phyloP scores from a whole-genome alignment of 495 filamentous ascomycete genomes.

The Lasiosphaeriaceae sp. region DNA sequence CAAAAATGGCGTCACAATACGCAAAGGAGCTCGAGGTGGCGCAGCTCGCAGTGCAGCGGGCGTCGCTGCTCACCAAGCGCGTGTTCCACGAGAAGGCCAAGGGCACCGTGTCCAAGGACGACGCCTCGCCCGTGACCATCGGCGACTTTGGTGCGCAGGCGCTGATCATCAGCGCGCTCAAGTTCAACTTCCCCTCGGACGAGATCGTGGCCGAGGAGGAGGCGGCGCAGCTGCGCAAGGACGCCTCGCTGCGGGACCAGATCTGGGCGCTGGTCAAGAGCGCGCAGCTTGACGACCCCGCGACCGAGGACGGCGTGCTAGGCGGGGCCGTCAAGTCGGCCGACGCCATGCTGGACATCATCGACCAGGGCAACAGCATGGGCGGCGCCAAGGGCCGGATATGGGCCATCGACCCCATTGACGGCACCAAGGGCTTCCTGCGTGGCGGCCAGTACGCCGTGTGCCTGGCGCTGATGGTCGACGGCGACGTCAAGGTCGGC shows the following conservation, averaged over 20 bases:
- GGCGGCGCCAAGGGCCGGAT: constrained; percentile 80
- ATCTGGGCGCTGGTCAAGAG: constrained; percentile 79
- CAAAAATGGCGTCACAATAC: constrained; percentile 44
- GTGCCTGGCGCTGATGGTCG: constrained; percentile 83
- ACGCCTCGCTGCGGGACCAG: constrained; percentile 60
- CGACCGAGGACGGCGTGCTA: constrained; percentile 51
- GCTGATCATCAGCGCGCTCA: constrained; percentile 85
- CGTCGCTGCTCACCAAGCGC: constrained; percentile 80
- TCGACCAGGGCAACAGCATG: constrained; percentile 76
- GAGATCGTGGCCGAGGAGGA: constrained; percentile 96
- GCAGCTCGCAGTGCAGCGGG: constrained; percentile 88
- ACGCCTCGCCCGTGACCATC: constrained; percentile 94
- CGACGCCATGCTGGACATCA: constrained; percentile 76
- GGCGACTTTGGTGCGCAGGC: constrained; percentile 98
- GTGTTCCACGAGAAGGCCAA: constrained; percentile 92
- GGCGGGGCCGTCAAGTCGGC: constrained; percentile 68
- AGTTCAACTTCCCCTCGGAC: constrained; percentile 83
- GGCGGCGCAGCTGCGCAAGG: constrained; percentile 65
- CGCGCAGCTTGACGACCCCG: constrained; percentile 65
- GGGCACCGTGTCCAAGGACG: constrained; percentile 88
- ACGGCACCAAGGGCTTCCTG: constrained; percentile 96
- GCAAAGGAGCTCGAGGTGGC: constrained; percentile 79
- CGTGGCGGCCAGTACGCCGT: constrained; percentile 98
- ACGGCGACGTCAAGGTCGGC: constrained; percentile 92
- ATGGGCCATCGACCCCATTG: constrained; percentile 96